A percentile compares a stretch with the other conserved stretches of the same genome.
Evolutionary conservation across 2,329 filamentous ascomycete species (phyloP).

Genomic region (Dactylellina parvicollis): DNA sequence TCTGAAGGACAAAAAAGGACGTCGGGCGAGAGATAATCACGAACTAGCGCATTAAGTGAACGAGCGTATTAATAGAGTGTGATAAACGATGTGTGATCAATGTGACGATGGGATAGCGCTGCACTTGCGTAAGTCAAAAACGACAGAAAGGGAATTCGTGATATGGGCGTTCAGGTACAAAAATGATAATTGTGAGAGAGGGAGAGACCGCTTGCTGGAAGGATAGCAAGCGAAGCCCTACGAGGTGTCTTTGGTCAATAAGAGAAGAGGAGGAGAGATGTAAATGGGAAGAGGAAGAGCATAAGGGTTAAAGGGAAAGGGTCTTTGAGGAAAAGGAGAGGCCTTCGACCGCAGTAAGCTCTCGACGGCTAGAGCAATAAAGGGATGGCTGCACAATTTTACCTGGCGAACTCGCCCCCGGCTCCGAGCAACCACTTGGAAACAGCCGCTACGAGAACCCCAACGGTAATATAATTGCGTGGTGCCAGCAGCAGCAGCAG

Average conservation of each 20-base stretch:
- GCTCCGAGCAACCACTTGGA: slow-evolving; percentile 35
- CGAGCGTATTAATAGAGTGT: slow-evolving; percentile 1
- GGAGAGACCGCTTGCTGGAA: not conserved
- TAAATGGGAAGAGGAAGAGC: slow-evolving; percentile 14
- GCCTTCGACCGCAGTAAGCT: not conserved
- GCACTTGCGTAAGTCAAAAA: slow-evolving; percentile 26
- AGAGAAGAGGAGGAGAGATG: not conserved
- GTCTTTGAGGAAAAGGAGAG: slow-evolving; percentile 43
- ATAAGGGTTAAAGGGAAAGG: slow-evolving; percentile 15
- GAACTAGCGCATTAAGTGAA: slow-evolving; percentile 11
- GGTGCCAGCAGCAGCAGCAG: not conserved
- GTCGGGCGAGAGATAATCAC: not conserved
- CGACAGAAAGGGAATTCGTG: slow-evolving; percentile 52
- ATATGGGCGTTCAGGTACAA: slow-evolving; percentile 33
- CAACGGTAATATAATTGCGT: not conserved
- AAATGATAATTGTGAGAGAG: slow-evolving; percentile 5
- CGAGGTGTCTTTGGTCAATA: slow-evolving; percentile 27
- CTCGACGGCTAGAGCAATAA: slow-evolving; percentile 29
- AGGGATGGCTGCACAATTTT: slow-evolving; percentile 52
- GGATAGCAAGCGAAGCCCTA: slow-evolving; percentile 5
- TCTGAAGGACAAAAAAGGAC: not conserved
- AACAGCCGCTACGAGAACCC: slow-evolving; percentile 7
- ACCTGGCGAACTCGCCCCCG: slow-evolving; percentile 49
- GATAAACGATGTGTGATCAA: not conserved
- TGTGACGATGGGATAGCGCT: not conserved